Conservation (phyloP, 345 rosid species). For the Trapa bicornis region DNA sequence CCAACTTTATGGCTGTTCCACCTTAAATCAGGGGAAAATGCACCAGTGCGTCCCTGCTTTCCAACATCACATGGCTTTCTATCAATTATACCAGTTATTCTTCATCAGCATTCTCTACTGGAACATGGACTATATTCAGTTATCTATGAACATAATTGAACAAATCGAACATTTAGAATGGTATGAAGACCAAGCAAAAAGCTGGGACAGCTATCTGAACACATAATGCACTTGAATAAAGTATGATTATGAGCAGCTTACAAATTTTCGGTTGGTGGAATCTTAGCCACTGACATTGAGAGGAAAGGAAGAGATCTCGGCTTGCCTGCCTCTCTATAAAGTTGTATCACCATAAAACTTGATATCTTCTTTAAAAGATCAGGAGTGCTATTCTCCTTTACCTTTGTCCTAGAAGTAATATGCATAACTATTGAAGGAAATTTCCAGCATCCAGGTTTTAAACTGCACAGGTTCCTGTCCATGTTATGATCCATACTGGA, state of each 20-base stretch:
- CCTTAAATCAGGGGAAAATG: constrained; percentile 40
- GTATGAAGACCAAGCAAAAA: not conserved
- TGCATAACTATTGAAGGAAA: constrained; percentile 23
- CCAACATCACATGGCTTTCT: constrained; percentile 49
- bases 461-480: constrained; percentile 22
- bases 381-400: constrained; percentile 17
- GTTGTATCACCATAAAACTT: constrained; percentile 29
- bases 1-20: constrained; percentile 44
- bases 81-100: constrained; percentile 23
- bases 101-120: constrained; percentile 28
- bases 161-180: not conserved
- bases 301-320: constrained; percentile 43
- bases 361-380: constrained; percentile 30
- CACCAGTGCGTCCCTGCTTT: constrained; percentile 24
- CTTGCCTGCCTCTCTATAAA: constrained; percentile 47
- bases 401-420: constrained; percentile 19
- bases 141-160: constrained; percentile 31
- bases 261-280: constrained; percentile 51
- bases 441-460: constrained; percentile 20
- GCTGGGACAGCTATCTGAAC: not conserved
- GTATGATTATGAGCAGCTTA: constrained; percentile 31
- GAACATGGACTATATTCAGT: constrained; percentile 30
- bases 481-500: constrained; percentile 31
- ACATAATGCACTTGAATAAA: not conserved
- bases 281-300: constrained; percentile 51